phyloP scores from a whole-genome alignment of 139 green algal genomes.

The Tetraselmis chui region DNA sequence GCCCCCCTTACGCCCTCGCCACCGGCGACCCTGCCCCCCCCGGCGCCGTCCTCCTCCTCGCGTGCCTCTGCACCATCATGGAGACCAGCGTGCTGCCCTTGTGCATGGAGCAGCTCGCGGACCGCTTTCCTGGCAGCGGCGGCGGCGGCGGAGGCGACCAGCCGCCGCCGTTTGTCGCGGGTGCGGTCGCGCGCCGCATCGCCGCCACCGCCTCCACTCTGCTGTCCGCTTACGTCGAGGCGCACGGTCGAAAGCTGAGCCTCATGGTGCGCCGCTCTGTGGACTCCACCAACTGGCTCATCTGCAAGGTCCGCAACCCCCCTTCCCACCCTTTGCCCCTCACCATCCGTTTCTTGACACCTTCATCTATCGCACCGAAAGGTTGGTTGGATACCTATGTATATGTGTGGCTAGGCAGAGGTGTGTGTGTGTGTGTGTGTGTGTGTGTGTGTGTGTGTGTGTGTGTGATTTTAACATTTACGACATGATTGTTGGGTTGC shows the following conservation, averaged over 20 bases:
- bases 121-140: slow-evolving; percentile 34
- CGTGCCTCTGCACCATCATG: slow-evolving; percentile 51
- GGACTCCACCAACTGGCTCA: too few relatives aligned
- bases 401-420: too few relatives aligned
- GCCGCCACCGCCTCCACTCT: slow-evolving; percentile 33
- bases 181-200: slow-evolving; percentile 42
- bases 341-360: too few relatives aligned
- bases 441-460: too few relatives aligned
- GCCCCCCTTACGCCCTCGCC: too few relatives aligned
- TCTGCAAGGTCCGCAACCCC: too few relatives aligned
- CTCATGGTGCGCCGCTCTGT: slow-evolving; percentile 51
- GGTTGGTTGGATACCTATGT: too few relatives aligned
- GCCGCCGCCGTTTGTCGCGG: slow-evolving; percentile 52
- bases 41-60: slow-evolving; percentile 61
- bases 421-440: too few relatives aligned
- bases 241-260: slow-evolving; percentile 46
- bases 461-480: too few relatives aligned
- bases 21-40: slow-evolving; percentile 5
- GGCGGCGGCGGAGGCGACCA: slow-evolving; percentile 29
- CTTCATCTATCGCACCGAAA: too few relatives aligned
- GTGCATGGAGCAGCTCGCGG: slow-evolving; percentile 55
- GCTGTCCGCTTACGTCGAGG: slow-evolving; percentile 50
- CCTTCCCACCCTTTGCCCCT: too few relatives aligned
- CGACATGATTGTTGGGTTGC: too few relatives aligned
- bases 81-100: slow-evolving; percentile 45